Percentiles rank a stretch among this genome's conserved stretches.
These are phyloP conservation scores for Xanthoconium stramineum DNA, from an alignment of 768 basidiomycete genomes.

Conservation along the genomic window DNA sequence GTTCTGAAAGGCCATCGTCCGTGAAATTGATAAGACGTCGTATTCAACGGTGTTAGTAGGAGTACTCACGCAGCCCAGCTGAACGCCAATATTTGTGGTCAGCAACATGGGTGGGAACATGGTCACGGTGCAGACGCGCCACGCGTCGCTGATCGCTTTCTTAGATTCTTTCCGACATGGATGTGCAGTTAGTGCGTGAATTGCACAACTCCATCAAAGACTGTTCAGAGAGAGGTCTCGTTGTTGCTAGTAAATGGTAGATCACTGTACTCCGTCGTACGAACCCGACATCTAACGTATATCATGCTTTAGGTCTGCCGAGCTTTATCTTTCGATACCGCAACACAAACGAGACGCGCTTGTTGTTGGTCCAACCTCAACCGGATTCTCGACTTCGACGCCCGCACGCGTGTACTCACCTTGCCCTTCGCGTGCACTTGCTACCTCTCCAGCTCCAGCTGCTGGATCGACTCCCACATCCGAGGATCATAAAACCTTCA, in stretches of 20 bases:
- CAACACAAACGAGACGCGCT: conserved; percentile 40
- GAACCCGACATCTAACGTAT: conserved; percentile 13
- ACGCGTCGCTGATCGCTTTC: background rate
- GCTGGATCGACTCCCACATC: conserved; percentile 33
- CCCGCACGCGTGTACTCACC: conserved; percentile 49
- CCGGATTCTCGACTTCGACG: conserved; percentile 57
- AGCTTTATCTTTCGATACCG: conserved; percentile 64
- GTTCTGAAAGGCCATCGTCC: background rate
- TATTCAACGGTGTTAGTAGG: background rate
- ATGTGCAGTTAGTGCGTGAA: conserved; percentile 51
- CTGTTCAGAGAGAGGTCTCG: conserved; percentile 70
- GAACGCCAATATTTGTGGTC: background rate
- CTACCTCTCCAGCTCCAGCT: conserved; percentile 22
- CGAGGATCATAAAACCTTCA: conserved; percentile 2
- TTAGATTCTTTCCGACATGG: conserved; percentile 30
- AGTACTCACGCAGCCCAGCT: background rate
- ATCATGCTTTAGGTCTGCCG: conserved; percentile 59
- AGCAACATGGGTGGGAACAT: conserved; percentile 14
- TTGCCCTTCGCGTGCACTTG: conserved; percentile 37
- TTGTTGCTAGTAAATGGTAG: conserved; percentile 76
- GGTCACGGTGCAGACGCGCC: background rate
- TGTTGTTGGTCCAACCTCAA: conserved; percentile 18
- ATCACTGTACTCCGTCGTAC: conserved; percentile 16
- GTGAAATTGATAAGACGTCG: background rate
- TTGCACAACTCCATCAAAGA: conserved; percentile 64